Conservation (phyloP, 164 flowering plant species). For the Chimonanthus salicifolius region DNA sequence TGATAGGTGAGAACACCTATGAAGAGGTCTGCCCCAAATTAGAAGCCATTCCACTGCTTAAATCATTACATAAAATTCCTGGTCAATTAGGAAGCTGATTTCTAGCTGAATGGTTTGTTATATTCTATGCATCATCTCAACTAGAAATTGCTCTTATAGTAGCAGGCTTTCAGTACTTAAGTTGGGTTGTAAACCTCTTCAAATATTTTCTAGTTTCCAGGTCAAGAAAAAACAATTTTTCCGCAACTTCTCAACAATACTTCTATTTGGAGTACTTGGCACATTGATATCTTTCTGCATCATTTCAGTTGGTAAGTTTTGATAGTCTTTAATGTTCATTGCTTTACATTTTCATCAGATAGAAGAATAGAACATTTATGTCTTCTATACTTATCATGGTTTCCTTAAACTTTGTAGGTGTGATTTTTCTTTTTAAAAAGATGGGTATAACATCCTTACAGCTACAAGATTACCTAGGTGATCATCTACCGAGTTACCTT, state of each 20-base stretch:
- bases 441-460: conserved; percentile 40
- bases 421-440: conserved; percentile 31
- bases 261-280: conserved; percentile 80
- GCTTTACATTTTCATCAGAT: background rate
- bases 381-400: background rate
- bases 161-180: background rate
- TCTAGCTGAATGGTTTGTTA: background rate
- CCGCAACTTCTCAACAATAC: conserved; percentile 75
- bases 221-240: conserved; percentile 96
- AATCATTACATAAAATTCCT: background rate
- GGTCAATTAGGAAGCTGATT: background rate
- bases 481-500: background rate
- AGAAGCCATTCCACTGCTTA: no score
- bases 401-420: conserved; percentile 29
- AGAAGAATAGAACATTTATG: background rate
- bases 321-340: background rate
- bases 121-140: no score
- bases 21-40: no score
- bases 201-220: conserved; percentile 55
- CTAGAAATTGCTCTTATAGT: no score
- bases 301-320: conserved; percentile 39
- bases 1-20: no score
- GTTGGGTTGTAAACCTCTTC: background rate
- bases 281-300: conserved; percentile 71
- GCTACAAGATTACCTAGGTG: conserved; percentile 51